Base-by-base conservation (phyloP, 2,329 filamentous ascomycete species). In the Ceratocystis cubensis region DNA sequence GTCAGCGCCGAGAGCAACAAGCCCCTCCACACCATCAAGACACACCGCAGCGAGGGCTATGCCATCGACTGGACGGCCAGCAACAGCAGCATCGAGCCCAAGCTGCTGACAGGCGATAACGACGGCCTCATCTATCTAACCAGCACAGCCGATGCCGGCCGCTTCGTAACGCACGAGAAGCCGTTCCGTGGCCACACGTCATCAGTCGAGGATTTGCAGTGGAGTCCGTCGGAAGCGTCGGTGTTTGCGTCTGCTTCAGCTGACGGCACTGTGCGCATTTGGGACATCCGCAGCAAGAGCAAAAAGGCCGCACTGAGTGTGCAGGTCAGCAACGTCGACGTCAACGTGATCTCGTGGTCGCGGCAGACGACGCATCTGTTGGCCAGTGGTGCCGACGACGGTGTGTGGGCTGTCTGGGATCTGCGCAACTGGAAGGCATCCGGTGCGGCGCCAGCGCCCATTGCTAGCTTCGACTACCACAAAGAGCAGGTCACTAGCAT, bases 271-370 rank as follows among this genome's bases (percentile, higher is more conserved):
- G 87, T 99, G 69, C 93, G 94, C 75, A 86, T 99, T 69, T 99
- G 94, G 92, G 94, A 99, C 73, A 84, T 94, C 22, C 86, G 94
- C 64, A 92, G 88, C 75, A 96, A 96, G 81, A 90, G 87, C 70
- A 87, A 89, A 70, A 89, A 88, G 74, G 85, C 91, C n/a, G 92
- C 91, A 57, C 83, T 99, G 69, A 91, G 88, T 66, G 88, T 97
- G 67, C 84, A 91, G 73, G 87, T 94, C 70, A 94, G 88, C 74
- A 80, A 84, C 66, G 86, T 86, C 63, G 94, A 99, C 73, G 90
- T 97, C 73, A 99, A 99, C 74, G 94, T 99, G 69, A 88, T 97
- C 78, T 94, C 89, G 69, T 99, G 94, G 94, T 96, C 91, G 46
- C 84, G 83, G 57, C 87, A 92, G 76, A 96, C 92, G 0, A 84